These are phyloP conservation scores for Candida vaughaniae DNA, from an alignment of 805 yeast genomes.

Conservation along the genomic window DNA sequence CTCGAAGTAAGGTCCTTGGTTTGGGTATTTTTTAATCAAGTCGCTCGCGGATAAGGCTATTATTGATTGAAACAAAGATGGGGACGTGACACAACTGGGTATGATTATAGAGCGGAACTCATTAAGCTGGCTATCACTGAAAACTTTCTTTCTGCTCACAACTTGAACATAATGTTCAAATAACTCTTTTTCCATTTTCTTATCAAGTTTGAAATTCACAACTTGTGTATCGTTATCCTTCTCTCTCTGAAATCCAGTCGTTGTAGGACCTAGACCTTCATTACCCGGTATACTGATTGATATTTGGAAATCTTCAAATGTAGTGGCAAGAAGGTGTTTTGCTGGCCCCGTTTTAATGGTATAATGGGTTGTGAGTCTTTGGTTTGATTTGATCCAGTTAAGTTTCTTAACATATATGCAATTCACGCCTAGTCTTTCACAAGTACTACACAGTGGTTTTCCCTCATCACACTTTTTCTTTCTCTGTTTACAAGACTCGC, in stretches of 20 bases:
- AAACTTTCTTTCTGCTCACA: conserved; percentile 21
- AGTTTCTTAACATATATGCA: conserved; percentile 34
- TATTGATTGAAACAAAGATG: conserved; percentile 18
- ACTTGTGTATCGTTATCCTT: no score
- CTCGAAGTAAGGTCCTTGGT: conserved; percentile 5
- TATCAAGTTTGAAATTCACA: neutral
- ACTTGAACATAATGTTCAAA: conserved; percentile 21
- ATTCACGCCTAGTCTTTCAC: conserved; percentile 42
- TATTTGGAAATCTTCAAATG: conserved; percentile 2
- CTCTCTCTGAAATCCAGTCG: neutral
- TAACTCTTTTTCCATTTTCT: conserved; percentile 8
- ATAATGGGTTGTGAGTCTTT: conserved; percentile 3
- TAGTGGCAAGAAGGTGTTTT: conserved; percentile 1
- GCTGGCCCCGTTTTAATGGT: neutral
- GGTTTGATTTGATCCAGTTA: conserved; percentile 18
- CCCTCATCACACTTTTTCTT: conserved; percentile 57
- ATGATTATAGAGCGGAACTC: conserved; percentile 24
- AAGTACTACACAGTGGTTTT: conserved; percentile 50
- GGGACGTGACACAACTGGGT: conserved; percentile 21
- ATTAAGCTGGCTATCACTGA: conserved; percentile 19
- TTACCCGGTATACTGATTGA: neutral
- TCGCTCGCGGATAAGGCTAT: conserved; percentile 24
- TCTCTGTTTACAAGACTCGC: conserved; percentile 63
- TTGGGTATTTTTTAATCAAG: conserved; percentile 15
- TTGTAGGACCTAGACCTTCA: no score